A percentile compares a stretch with the other conserved stretches of the same genome.
Conservation (phyloP, 768 basidiomycete species). For the Collybia nuda region DNA sequence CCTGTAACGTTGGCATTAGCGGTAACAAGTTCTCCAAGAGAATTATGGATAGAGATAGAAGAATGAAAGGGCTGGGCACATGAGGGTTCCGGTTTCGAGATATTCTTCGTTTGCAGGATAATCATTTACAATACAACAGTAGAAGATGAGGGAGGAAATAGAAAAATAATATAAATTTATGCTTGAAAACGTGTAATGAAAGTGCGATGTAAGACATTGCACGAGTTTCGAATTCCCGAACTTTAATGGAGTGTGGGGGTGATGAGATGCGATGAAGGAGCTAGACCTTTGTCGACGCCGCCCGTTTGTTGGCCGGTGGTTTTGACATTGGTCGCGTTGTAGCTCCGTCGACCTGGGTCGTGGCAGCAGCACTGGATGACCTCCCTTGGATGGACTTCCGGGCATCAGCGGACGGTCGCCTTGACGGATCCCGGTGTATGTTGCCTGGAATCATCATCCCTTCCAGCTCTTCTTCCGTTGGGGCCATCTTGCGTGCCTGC, state of each 20-base stretch:
- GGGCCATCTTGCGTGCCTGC: constrained; percentile 62
- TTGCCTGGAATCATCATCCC: not conserved
- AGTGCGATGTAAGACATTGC: too few species aligned
- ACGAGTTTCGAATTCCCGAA: too few species aligned
- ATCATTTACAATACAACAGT: too few species aligned
- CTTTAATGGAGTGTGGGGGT: not conserved
- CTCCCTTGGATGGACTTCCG: constrained; percentile 1
- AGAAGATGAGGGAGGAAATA: too few species aligned
- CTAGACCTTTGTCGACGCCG: constrained; percentile 5
- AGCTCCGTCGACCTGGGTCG: constrained; percentile 1
- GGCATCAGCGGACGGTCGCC: constrained; percentile 5
- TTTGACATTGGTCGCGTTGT: constrained; percentile 4
- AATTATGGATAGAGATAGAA: too few species aligned
- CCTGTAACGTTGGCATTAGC: too few species aligned
- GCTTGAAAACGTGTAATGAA: too few species aligned
- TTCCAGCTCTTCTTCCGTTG: constrained; percentile 2
- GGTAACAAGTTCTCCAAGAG: too few species aligned
- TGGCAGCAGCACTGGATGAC: constrained; percentile 11
- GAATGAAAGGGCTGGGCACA: too few species aligned
- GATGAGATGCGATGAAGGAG: not conserved
- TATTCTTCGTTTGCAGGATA: too few species aligned
- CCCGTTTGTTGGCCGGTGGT: constrained; percentile 10
- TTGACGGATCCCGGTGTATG: constrained; percentile 6
- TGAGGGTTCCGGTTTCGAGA: too few species aligned
- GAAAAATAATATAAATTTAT: too few species aligned